Conservation (phyloP, 495 filamentous ascomycete species). For the Aspergillus incahuasiensis region DNA sequence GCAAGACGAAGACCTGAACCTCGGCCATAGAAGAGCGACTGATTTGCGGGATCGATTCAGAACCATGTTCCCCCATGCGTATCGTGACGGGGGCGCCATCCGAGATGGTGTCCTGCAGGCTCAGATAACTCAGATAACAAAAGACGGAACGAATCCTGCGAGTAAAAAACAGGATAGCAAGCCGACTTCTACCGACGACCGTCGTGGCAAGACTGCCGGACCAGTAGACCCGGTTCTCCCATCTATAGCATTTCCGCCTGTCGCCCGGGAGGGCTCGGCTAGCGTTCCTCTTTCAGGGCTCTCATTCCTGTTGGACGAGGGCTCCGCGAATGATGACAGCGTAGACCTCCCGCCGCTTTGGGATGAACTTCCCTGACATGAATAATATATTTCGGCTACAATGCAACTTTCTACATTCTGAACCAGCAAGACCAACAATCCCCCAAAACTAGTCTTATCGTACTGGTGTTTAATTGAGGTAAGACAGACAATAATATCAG, state of each 20-base stretch:
- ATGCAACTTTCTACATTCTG: background rate
- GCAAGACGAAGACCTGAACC: conserved; percentile 60
- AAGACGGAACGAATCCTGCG: conserved; percentile 4
- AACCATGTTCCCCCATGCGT: conserved; percentile 73
- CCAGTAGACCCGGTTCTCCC: conserved; percentile 30
- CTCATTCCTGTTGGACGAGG: conserved; percentile 36
- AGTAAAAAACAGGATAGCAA: conserved; percentile 9
- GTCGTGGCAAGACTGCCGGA: conserved; percentile 5
- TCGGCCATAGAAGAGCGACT: conserved; percentile 64
- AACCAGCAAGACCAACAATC: background rate
- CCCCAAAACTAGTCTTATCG: background rate
- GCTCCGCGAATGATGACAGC: conserved; percentile 14
- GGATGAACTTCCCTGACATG: conserved; percentile 33
- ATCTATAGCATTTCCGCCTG: conserved; percentile 28
- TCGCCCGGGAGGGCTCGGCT: conserved; percentile 20
- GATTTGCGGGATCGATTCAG: conserved; percentile 81
- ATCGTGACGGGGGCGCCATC: conserved; percentile 49
- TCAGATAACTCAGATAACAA: background rate
- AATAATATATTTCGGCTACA: background rate
- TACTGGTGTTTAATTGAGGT: background rate
- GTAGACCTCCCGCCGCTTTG: conserved; percentile 39
- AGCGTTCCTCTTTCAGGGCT: conserved; percentile 18
- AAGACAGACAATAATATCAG: background rate
- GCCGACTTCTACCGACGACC: conserved; percentile 8
- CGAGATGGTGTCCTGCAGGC: conserved; percentile 27